Percentiles rank a stretch among this genome's conserved stretches.
These are phyloP conservation scores for Coemansia sp. DNA, from an alignment of 192 early-diverging fungal species.

Conservation along the genomic window DNA sequence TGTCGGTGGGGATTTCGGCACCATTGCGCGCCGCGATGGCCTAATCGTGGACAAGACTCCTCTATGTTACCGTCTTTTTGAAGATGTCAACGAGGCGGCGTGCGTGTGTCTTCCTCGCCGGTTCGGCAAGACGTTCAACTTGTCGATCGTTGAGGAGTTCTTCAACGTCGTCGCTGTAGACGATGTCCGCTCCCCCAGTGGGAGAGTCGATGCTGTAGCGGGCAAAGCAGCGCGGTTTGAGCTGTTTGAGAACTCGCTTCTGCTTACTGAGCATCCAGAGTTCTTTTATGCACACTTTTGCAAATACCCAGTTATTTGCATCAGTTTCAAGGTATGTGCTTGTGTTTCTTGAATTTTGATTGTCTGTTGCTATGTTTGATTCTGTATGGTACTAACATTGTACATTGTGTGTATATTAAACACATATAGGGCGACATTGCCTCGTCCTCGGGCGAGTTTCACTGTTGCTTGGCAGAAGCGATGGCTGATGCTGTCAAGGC, in stretches of 20 bases:
- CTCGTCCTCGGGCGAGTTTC: not conserved
- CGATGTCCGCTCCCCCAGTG: no score
- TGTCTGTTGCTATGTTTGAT: not conserved
- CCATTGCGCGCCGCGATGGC: not conserved
- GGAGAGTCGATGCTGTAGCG: no score
- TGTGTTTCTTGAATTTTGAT: no score
- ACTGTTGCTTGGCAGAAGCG: not conserved
- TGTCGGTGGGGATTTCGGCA: conserved; percentile 5
- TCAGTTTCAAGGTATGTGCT: not conserved
- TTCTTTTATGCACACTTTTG: not conserved
- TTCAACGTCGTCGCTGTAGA: conserved; percentile 5
- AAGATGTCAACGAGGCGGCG: not conserved
- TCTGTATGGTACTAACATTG: not conserved
- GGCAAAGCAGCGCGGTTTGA: not conserved
- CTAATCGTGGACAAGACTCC: conserved; percentile 7
- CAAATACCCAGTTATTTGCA: not conserved
- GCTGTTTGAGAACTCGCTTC: not conserved
- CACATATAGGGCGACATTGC: not conserved
- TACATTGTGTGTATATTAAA: not conserved
- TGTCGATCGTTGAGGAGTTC: conserved; percentile 19
- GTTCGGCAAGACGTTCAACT: conserved; percentile 17
- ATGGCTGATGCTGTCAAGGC: not conserved
- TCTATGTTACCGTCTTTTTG: conserved; percentile 7
- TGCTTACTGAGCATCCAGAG: not conserved
- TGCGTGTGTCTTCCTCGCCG: conserved; percentile 16